Evolutionary conservation across 1,284 basidiomycete genomes (phyloP).

Genomic region (Vanrija humicola): DNA sequence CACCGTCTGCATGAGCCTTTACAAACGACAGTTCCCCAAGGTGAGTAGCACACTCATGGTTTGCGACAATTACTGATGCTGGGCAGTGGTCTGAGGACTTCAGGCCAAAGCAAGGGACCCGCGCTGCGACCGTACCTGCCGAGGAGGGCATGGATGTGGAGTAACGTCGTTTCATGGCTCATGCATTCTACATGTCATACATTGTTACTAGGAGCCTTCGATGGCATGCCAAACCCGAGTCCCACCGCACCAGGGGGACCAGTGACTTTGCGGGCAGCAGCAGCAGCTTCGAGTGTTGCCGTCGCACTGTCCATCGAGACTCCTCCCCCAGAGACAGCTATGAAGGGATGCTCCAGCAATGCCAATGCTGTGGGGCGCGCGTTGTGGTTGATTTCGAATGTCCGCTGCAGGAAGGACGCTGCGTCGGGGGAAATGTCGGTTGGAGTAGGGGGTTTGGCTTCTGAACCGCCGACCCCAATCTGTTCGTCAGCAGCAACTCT

Average conservation of each 20-base stretch:
- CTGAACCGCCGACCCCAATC: conserved; percentile 70
- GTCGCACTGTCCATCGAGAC: conserved; percentile 1
- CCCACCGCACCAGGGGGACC: not conserved
- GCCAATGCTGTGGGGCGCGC: conserved; percentile 75
- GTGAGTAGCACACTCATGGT: not conserved
- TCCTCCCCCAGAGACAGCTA: conserved; percentile 36
- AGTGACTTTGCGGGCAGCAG: conserved; percentile 5
- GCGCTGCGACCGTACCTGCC: not conserved
- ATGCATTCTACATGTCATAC: not conserved
- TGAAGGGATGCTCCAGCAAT: conserved; percentile 71
- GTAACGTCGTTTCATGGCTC: conserved; percentile 3
- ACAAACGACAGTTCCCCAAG: conserved; percentile 85
- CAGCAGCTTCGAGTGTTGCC: conserved; percentile 12
- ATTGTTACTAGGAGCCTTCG: too few species aligned
- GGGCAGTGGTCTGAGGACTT: conserved; percentile 27
- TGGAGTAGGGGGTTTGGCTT: conserved; percentile 70
- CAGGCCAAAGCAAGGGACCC: conserved; percentile 8
- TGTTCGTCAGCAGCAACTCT: conserved; percentile 39
- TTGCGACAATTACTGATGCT: not conserved
- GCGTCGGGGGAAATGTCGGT: conserved; percentile 82
- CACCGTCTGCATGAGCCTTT: conserved; percentile 83
- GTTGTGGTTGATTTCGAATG: conserved; percentile 79
- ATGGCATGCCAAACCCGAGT: not conserved
- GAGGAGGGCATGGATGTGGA: conserved; percentile 30
- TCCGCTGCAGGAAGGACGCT: conserved; percentile 73